Percentiles rank a stretch among this genome's conserved stretches.
Conservation (phyloP, 306 rosid species). For the Dryas octopetala region DNA sequence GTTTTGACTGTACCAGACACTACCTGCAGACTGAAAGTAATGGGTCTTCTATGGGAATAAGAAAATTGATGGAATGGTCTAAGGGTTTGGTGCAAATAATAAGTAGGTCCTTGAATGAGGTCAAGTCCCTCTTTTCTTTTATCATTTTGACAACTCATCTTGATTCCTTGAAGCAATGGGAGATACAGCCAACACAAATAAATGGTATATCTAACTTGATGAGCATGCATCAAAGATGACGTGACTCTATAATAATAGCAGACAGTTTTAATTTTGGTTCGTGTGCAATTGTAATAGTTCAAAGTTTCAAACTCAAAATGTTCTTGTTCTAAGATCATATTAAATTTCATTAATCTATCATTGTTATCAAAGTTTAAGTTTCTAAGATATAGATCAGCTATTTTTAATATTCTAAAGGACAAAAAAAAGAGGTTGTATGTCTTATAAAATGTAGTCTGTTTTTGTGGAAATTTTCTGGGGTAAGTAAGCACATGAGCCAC, state of each 20-base stretch:
- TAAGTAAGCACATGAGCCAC: neutral
- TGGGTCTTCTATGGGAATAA: constrained; percentile 17
- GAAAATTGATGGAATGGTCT: constrained; percentile 9
- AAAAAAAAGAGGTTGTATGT: too few relatives aligned
- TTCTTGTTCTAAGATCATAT: neutral
- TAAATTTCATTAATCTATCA: neutral
- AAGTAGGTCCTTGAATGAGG: constrained; percentile 18
- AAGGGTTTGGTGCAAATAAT: neutral
- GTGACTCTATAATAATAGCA: neutral
- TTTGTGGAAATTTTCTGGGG: constrained; percentile 1
- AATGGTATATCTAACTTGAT: neutral
- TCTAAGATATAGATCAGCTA: too few relatives aligned
- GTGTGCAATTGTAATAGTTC: neutral
- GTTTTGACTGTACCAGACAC: neutral
- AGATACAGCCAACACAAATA: constrained; percentile 2
- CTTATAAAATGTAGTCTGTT: too few relatives aligned
- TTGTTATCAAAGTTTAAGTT: too few relatives aligned
- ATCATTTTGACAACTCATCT: constrained; percentile 14
- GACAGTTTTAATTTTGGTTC: neutral
- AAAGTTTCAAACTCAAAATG: neutral
- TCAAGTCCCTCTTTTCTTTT: neutral
- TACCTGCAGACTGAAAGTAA: constrained; percentile 1
- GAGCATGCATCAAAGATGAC: constrained; percentile 3
- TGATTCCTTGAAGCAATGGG: constrained; percentile 6
- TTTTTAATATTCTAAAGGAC: too few relatives aligned